phyloP scores from a whole-genome alignment of 2,329 filamentous ascomycete species.

The Phyllosticta capitalensis region DNA sequence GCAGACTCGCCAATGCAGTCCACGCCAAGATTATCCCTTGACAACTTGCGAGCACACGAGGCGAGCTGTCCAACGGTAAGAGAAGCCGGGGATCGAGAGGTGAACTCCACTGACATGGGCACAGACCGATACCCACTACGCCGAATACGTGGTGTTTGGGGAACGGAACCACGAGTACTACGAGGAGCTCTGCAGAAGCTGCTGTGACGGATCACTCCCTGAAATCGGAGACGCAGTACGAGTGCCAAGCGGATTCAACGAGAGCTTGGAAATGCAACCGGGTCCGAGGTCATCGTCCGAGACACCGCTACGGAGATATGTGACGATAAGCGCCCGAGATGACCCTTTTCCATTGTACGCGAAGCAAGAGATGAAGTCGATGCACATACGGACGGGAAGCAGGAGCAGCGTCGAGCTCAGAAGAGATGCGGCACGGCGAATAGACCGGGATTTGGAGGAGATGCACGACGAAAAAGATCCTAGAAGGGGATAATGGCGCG shows the following conservation, averaged over 20 bases:
- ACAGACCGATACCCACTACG: conserved; percentile 7
- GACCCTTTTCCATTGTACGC: conserved; percentile 6
- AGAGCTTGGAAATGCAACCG: not conserved
- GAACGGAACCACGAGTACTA: conserved; percentile 4
- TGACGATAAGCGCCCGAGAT: conserved; percentile 5
- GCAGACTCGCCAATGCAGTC: not conserved
- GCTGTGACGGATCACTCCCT: not conserved
- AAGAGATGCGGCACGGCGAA: conserved; percentile 1
- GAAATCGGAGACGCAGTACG: not conserved
- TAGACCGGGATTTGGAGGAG: not conserved
- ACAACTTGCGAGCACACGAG: conserved; percentile 2
- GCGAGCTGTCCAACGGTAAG: not conserved
- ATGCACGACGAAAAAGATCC: not conserved
- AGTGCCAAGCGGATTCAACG: not conserved
- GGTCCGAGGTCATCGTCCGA: not conserved
- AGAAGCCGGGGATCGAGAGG: not conserved
- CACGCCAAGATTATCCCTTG: not conserved
- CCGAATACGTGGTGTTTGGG: conserved; percentile 3
- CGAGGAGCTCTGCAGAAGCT: conserved; percentile 1
- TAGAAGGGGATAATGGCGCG: not conserved
- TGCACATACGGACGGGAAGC: conserved; percentile 4
- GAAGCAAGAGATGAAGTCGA: conserved; percentile 6
- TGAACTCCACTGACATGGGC: not conserved
- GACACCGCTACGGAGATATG: conserved; percentile 7
- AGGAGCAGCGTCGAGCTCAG: not conserved